Conservation (phyloP, 306 rosid species). For the Pterocarpus santalinus region DNA sequence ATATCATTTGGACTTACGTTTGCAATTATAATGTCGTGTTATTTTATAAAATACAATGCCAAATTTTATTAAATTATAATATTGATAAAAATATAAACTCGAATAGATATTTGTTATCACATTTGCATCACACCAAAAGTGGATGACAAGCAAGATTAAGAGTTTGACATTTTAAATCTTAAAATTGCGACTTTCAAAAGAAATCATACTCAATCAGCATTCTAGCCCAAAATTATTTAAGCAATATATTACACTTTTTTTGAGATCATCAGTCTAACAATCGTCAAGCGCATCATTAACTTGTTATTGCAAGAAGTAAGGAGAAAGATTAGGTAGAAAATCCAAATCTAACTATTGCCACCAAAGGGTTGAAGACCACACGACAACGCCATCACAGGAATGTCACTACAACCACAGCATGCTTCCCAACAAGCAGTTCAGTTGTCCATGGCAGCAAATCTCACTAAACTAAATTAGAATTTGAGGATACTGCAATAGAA, state of each 20-base stretch:
- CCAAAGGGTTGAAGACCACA: not conserved
- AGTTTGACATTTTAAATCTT: no score
- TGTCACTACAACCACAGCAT: not conserved
- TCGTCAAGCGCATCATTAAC: not conserved
- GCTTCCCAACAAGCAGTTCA: not conserved
- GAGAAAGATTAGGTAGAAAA: not conserved
- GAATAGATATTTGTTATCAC: not conserved
- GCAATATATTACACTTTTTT: not conserved
- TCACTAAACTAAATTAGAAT: not conserved
- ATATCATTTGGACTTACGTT: no score
- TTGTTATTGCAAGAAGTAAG: not conserved
- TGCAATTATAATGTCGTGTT: no score
- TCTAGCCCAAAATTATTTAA: no score
- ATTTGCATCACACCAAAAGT: not conserved
- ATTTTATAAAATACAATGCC: no score
- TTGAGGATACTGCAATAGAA: not conserved
- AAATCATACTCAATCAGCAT: no score
- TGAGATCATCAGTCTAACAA: not conserved
- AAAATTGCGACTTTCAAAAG: not conserved
- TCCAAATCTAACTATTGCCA: not conserved
- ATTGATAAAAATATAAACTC: no score
- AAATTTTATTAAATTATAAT: no score
- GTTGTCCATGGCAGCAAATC: conserved; percentile 11
- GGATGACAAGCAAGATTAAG: no score
- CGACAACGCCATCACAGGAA: not conserved